Conservation (phyloP, 768 basidiomycete species). For the Steccherinum ochraceum region DNA sequence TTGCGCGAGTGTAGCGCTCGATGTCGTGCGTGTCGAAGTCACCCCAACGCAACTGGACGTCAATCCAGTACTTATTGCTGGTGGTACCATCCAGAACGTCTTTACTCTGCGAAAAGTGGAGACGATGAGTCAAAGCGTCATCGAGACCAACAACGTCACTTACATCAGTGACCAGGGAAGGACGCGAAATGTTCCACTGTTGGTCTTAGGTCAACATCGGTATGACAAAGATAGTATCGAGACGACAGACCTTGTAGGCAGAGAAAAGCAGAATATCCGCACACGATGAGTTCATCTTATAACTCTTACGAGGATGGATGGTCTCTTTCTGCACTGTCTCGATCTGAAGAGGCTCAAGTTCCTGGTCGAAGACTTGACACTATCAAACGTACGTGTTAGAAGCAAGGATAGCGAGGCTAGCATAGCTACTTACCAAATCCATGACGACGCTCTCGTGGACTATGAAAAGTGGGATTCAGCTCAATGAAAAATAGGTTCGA, state of each 20-base stretch:
- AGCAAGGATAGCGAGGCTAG: not conserved
- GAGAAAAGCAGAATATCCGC: slow-evolving; percentile 98
- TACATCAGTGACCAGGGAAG: slow-evolving; percentile 91
- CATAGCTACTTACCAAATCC: slow-evolving; percentile 57
- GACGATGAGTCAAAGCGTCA: slow-evolving; percentile 6
- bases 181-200: slow-evolving; percentile 97
- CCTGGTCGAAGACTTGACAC: slow-evolving; percentile 99
- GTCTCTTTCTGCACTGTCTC: slow-evolving; percentile 99
- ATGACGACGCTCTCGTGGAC: slow-evolving; percentile 91
- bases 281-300: slow-evolving; percentile 99
- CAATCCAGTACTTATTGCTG: slow-evolving; percentile 98
- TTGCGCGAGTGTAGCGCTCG: slow-evolving; percentile 96
- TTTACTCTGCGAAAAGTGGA: slow-evolving; percentile 53
- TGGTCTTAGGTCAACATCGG: slow-evolving; percentile 13
- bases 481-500: slow-evolving; percentile 14
- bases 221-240: not conserved
- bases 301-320: slow-evolving; percentile 98
- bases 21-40: slow-evolving; percentile 99
- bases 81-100: slow-evolving; percentile 98
- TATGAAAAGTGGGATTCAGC: slow-evolving; percentile 24
- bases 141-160: slow-evolving; percentile 20
- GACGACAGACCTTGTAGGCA: slow-evolving; percentile 60
- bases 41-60: slow-evolving; percentile 93
- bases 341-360: slow-evolving; percentile 95
- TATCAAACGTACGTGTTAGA: too few species aligned